These are phyloP conservation scores for Clohesyomyces aquaticus DNA, from an alignment of 495 filamentous ascomycete species.

Conservation along the genomic window DNA sequence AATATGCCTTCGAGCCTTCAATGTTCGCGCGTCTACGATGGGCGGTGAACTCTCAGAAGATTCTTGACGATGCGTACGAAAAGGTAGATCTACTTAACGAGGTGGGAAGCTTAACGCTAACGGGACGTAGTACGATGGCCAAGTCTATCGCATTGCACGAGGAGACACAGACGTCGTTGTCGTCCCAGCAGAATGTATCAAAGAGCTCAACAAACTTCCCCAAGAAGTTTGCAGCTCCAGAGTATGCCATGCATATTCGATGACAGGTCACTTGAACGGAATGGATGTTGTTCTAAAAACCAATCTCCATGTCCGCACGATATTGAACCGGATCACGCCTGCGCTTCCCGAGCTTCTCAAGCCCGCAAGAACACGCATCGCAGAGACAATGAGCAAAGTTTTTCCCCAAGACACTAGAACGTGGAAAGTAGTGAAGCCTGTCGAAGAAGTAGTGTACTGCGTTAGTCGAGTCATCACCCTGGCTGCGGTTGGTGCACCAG, in stretches of 20 bases:
- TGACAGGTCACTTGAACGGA: not conserved
- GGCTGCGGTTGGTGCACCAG: not conserved
- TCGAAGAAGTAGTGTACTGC: not conserved
- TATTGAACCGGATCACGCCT: not conserved
- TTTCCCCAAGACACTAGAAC: not conserved
- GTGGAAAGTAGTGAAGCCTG: not conserved
- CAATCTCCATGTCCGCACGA: not conserved
- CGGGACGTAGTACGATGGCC: not conserved
- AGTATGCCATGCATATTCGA: not conserved
- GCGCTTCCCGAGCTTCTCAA: not conserved
- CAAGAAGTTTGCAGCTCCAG: not conserved
- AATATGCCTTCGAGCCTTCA: not conserved
- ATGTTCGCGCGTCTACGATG: not conserved
- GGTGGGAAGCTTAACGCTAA: not conserved
- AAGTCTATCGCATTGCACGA: not conserved
- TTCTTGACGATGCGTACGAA: conserved; percentile 5
- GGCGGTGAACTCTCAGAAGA: conserved; percentile 1
- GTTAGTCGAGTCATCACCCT: not conserved
- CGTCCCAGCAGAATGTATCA: not conserved
- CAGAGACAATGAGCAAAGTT: not conserved
- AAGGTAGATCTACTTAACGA: not conserved
- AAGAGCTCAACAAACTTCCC: not conserved
- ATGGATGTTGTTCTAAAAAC: conserved; percentile 1
- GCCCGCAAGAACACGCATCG: not conserved
- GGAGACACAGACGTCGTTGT: not conserved